Evolutionary conservation across 257 asterid genomes (phyloP).

Genomic region (Scutellaria galericulata): DNA sequence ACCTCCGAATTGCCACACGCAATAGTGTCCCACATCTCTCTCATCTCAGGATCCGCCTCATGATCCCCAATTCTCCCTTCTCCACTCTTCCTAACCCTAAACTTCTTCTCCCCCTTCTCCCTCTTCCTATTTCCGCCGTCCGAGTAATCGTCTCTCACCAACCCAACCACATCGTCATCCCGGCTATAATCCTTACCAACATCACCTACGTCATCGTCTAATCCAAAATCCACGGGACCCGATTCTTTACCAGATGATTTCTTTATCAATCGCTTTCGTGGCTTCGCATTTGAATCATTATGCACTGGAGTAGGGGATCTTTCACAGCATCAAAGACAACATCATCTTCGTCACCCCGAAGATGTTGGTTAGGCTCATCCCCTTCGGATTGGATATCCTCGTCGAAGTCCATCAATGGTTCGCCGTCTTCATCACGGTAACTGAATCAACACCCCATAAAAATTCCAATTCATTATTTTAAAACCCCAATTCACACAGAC

Average conservation of each 20-base stretch:
- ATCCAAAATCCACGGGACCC: conserved; percentile 52
- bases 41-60: conserved; percentile 86
- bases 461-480: conserved; percentile 12
- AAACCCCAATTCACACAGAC: conserved; percentile 31
- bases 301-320: conserved; percentile 76
- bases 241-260: conserved; percentile 52
- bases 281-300: conserved; percentile 61
- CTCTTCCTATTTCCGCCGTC: conserved; percentile 58
- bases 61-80: conserved; percentile 63
- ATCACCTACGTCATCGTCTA: conserved; percentile 59
- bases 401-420: conserved; percentile 86
- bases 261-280: conserved; percentile 81
- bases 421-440: conserved; percentile 89
- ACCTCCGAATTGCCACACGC: conserved; percentile 71
- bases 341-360: conserved; percentile 52
- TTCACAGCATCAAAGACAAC: conserved; percentile 40
- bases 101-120: conserved; percentile 51
- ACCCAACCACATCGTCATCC: conserved; percentile 50
- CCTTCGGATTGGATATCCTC: conserved; percentile 74
- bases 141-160: conserved; percentile 60
- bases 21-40: conserved; percentile 96
- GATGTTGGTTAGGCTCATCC: conserved; percentile 53
- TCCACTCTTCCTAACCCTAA: conserved; percentile 58
- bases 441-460: conserved; percentile 46
- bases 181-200: conserved; percentile 39